Conservation (phyloP, 495 filamentous ascomycete species). For the Letharia columbiana region DNA sequence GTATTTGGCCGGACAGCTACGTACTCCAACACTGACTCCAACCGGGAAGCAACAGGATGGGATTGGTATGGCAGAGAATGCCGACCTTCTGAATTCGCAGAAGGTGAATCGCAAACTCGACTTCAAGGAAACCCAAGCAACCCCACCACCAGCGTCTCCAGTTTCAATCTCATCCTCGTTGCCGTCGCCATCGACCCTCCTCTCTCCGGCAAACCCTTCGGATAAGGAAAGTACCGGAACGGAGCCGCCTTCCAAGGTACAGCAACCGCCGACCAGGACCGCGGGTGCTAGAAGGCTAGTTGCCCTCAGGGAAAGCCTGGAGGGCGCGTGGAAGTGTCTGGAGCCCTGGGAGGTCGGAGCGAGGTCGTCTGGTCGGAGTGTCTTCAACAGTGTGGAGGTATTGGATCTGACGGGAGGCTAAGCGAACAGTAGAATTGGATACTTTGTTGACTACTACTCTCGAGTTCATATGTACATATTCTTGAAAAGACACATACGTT, state of each 20-base stretch:
- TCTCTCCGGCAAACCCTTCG: slow-evolving; percentile 7
- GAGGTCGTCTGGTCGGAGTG: not conserved
- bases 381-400: slow-evolving; percentile 19
- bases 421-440: not conserved
- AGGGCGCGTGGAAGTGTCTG: slow-evolving; percentile 25
- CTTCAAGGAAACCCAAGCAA: not conserved
- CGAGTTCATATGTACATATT: not conserved
- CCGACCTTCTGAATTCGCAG: not conserved
- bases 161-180: slow-evolving; percentile 8
- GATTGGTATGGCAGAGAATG: not conserved
- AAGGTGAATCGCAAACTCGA: slow-evolving; percentile 17
- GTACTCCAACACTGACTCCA: not conserved
- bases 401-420: slow-evolving; percentile 22
- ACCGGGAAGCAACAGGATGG: not conserved
- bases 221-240: not conserved
- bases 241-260: not conserved
- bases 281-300: slow-evolving; percentile 12
- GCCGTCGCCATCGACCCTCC: slow-evolving; percentile 17
- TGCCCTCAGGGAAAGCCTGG: slow-evolving; percentile 20
- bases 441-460: not conserved
- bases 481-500: not conserved
- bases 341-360: slow-evolving; percentile 15
- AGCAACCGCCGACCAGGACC: not conserved
- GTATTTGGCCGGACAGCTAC: not conserved
- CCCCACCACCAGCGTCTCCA: not conserved